Evolutionary conservation across 495 filamentous ascomycete genomes (phyloP).

Genomic region (Cenococcum geophilum): DNA sequence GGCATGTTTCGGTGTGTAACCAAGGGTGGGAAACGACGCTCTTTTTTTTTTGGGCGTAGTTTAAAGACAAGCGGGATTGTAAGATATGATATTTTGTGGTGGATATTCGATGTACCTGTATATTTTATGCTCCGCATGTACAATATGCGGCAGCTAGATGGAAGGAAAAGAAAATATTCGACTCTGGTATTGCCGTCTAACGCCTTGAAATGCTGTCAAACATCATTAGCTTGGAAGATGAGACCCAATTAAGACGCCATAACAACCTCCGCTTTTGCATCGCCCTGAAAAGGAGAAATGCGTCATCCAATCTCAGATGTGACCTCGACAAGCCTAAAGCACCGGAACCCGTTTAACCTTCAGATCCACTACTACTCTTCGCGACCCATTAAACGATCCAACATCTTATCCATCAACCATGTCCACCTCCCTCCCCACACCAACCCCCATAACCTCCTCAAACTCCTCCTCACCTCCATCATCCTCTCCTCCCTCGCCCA

Average conservation of each 20-base stretch:
- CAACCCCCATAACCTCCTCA: slow-evolving; percentile 31
- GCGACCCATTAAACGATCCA: not conserved
- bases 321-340: not conserved
- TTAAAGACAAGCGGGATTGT: not conserved
- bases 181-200: slow-evolving; percentile 31
- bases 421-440: slow-evolving; percentile 35
- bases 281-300: not conserved
- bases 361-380: no score
- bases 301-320: not conserved
- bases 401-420: slow-evolving; percentile 44
- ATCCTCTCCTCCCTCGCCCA: slow-evolving; percentile 27
- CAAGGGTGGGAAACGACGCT: not conserved
- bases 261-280: not conserved
- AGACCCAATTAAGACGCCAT: slow-evolving; percentile 27
- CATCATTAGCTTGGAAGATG: slow-evolving; percentile 17
- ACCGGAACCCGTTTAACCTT: not conserved
- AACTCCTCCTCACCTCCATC: slow-evolving; percentile 30
- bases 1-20: slow-evolving; percentile 8
- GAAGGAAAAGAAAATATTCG: slow-evolving; percentile 8
- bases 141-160: not conserved
- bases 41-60: not conserved
- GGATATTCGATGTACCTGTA: not conserved
- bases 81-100: not conserved
- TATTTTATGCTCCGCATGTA: not conserved
- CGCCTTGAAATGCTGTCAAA: slow-evolving; percentile 31